phyloP scores from a whole-genome alignment of 805 yeast genomes.

The Pichia occidentalis region DNA sequence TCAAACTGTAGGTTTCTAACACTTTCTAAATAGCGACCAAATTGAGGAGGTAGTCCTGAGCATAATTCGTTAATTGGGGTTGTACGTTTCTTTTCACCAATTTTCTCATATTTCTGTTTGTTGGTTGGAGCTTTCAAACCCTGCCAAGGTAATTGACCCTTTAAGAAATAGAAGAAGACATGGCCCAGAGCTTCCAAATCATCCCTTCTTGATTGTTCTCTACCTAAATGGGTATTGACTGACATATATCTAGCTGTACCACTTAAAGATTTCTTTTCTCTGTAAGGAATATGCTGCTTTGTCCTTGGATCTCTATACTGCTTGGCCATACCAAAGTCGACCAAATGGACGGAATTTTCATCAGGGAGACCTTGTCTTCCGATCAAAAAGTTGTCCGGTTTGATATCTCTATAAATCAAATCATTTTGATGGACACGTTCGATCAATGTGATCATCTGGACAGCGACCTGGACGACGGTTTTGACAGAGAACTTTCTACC shows the following conservation, averaged over 20 bases:
- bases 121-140: conserved; percentile 97
- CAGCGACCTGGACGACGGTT: conserved; percentile 89
- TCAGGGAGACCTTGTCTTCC: conserved; percentile 83
- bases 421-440: conserved; percentile 85
- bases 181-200: conserved; percentile 96
- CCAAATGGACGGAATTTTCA: conserved; percentile 80
- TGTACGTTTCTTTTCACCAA: conserved; percentile 91
- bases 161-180: conserved; percentile 88
- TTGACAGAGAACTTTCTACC: conserved; percentile 81
- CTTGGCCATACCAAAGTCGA: conserved; percentile 98
- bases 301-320: conserved; percentile 96
- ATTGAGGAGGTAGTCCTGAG: conserved; percentile 84
- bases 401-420: conserved; percentile 91
- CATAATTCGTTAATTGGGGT: conserved; percentile 83
- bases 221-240: conserved; percentile 92
- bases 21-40: conserved; percentile 82
- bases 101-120: conserved; percentile 94
- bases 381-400: conserved; percentile 93
- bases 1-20: conserved; percentile 89
- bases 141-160: conserved; percentile 98
- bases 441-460: conserved; percentile 86
- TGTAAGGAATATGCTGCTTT: conserved; percentile 90
- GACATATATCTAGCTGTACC: conserved; percentile 99
- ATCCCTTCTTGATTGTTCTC: conserved; percentile 95
- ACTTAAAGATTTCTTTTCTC: conserved; percentile 91